phyloP scores from a whole-genome alignment of 805 yeast genomes.

The Candida sonorensis region DNA sequence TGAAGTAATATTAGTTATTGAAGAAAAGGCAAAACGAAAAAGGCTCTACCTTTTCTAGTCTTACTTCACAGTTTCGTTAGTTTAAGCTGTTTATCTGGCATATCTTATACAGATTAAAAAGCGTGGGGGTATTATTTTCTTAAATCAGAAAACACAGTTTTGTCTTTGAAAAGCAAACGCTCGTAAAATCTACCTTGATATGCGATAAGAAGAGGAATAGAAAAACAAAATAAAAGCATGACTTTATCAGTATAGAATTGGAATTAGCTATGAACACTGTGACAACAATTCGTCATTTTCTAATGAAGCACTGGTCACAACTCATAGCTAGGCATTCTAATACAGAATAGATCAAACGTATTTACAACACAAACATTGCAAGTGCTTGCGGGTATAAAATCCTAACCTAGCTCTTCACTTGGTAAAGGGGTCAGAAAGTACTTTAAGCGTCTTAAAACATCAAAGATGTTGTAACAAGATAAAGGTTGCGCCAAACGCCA shows the following conservation, averaged over 20 bases:
- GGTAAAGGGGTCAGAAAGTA: conserved; percentile 25
- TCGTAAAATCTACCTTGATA: conserved; percentile 17
- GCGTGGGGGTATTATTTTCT: conserved; percentile 7
- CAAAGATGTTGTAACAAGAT: conserved; percentile 26
- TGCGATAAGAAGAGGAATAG: conserved; percentile 5
- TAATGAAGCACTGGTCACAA: no score
- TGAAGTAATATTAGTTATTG: no score
- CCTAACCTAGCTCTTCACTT: neutral
- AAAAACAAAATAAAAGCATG: neutral
- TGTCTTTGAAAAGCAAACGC: no score
- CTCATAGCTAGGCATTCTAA: no score
- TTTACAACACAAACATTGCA: no score
- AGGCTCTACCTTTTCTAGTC: no score
- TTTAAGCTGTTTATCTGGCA: conserved; percentile 13
- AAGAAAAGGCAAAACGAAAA: no score
- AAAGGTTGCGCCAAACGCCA: conserved; percentile 28
- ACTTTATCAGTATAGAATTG: no score
- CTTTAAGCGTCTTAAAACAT: conserved; percentile 23
- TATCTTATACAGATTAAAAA: conserved; percentile 17
- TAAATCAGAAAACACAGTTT: conserved; percentile 1
- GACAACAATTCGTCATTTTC: no score
- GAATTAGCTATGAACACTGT: no score
- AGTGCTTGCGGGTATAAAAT: no score
- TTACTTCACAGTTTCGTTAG: conserved; percentile 12
- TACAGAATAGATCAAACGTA: no score